These are phyloP conservation scores for Scenedesmus sp. DNA, from an alignment of 163 green algal genomes.

Conservation along the genomic window DNA sequence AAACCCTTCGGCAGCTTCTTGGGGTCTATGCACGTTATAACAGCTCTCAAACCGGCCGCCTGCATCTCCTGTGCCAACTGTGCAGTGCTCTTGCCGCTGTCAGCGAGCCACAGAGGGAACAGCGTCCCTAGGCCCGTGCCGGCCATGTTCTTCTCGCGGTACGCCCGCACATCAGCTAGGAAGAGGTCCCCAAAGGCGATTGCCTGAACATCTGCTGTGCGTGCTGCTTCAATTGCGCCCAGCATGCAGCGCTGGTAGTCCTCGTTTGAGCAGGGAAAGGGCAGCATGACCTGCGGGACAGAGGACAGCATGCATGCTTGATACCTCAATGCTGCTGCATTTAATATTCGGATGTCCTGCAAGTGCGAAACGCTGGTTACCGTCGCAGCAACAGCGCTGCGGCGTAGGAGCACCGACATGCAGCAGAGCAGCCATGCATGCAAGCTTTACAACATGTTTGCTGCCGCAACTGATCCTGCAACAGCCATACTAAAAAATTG, in stretches of 20 bases:
- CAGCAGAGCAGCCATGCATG: too few species aligned
- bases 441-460: too few species aligned
- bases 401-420: too few species aligned
- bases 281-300: slow-evolving; percentile 35
- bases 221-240: slow-evolving; percentile 40
- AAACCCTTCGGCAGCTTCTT: slow-evolving; percentile 22
- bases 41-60: slow-evolving; percentile 26
- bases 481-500: too few species aligned
- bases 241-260: slow-evolving; percentile 33
- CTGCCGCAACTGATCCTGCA: too few species aligned
- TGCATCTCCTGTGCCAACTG: slow-evolving; percentile 29
- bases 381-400: neutral
- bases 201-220: slow-evolving; percentile 1
- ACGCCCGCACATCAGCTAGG: slow-evolving; percentile 45
- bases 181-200: slow-evolving; percentile 52
- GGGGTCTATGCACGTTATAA: slow-evolving; percentile 39
- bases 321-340: too few species aligned
- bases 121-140: slow-evolving; percentile 20
- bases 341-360: too few species aligned
- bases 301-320: neutral
- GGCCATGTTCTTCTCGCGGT: slow-evolving; percentile 30
- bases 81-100: slow-evolving; percentile 26
- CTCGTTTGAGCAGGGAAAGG: slow-evolving; percentile 47
- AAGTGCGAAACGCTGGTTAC: neutral
- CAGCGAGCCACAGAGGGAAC: slow-evolving; percentile 27